Conservation (phyloP, 2,329 filamentous ascomycete genomes). For the Fusarium albosuccineum region DNA sequence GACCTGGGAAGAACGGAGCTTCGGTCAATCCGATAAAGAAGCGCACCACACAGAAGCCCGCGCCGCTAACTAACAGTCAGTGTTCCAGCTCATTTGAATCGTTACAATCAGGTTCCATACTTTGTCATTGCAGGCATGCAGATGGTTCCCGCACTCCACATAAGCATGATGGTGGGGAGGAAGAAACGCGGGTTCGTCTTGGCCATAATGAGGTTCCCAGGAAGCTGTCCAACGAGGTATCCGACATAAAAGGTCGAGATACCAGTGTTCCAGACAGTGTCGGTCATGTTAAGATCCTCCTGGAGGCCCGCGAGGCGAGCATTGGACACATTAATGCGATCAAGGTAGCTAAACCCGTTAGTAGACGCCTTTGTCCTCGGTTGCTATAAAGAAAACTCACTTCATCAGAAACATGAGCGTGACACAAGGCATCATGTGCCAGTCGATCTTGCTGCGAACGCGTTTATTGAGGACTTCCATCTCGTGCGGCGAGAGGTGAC, state of each 20-base stretch:
- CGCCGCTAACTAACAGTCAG: not conserved
- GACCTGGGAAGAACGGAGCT: not conserved
- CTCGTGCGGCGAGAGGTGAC: slow-evolving; percentile 37
- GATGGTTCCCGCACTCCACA: not conserved
- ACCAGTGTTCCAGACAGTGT: not conserved
- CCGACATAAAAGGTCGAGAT: not conserved
- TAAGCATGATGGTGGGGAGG: not conserved
- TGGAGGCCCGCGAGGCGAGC: not conserved
- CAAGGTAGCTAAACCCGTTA: not conserved
- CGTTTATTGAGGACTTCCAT: slow-evolving; percentile 45
- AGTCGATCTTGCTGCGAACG: slow-evolving; percentile 49
- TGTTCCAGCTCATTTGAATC: not conserved
- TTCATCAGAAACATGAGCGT: not conserved
- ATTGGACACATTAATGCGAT: not conserved
- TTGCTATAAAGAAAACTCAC: too few relatives aligned
- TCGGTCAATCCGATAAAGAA: not conserved
- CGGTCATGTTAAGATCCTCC: not conserved
- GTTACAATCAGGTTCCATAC: not conserved
- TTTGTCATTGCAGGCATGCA: not conserved
- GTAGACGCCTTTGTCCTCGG: too few relatives aligned
- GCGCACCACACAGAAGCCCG: not conserved
- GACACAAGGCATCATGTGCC: slow-evolving; percentile 38
- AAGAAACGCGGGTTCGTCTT: not conserved
- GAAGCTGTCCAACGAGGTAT: not conserved
- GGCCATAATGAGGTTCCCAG: not conserved